A percentile compares a stretch with the other conserved stretches of the same genome.
These are phyloP conservation scores for Biscogniauxia sp. DNA, from an alignment of 2,329 filamentous ascomycete species.

Conservation along the genomic window DNA sequence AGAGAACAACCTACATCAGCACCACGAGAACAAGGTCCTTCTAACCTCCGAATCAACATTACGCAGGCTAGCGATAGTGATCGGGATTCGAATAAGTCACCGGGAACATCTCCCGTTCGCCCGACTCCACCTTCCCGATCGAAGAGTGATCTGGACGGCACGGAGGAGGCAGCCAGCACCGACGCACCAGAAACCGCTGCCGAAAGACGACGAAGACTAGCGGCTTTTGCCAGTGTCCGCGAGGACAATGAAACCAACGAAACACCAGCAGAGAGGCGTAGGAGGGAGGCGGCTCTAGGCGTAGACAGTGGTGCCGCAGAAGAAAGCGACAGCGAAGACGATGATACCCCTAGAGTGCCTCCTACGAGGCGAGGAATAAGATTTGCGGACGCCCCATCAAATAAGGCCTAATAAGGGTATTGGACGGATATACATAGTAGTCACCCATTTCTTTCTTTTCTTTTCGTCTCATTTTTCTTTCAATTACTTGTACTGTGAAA, in stretches of 20 bases:
- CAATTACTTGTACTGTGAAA: neutral
- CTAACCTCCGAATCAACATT: constrained; percentile 22
- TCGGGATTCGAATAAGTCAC: constrained; percentile 18
- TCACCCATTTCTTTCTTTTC: neutral
- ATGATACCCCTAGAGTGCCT: constrained; percentile 53
- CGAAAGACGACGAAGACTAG: constrained; percentile 64
- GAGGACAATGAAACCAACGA: constrained; percentile 52
- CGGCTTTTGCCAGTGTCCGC: constrained; percentile 46
- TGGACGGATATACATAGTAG: neutral
- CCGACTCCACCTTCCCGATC: neutral
- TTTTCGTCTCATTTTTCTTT: neutral
- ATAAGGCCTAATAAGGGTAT: constrained; percentile 21
- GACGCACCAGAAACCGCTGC: constrained; percentile 64
- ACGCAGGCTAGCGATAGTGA: constrained; percentile 29
- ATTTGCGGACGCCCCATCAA: constrained; percentile 52
- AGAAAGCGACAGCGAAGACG: constrained; percentile 55
- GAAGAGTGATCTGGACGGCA: neutral
- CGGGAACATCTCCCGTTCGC: constrained; percentile 4
- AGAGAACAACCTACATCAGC: constrained; percentile 28
- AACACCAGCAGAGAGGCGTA: constrained; percentile 70
- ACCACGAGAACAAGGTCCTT: constrained; percentile 29
- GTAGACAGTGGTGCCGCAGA: constrained; percentile 44
- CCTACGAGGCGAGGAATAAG: constrained; percentile 55
- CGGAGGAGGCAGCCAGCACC: constrained; percentile 25
- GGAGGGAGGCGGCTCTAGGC: constrained; percentile 72